Evolutionary conservation across 345 rosid genomes (phyloP).

Genomic region (Salix brachista): DNA sequence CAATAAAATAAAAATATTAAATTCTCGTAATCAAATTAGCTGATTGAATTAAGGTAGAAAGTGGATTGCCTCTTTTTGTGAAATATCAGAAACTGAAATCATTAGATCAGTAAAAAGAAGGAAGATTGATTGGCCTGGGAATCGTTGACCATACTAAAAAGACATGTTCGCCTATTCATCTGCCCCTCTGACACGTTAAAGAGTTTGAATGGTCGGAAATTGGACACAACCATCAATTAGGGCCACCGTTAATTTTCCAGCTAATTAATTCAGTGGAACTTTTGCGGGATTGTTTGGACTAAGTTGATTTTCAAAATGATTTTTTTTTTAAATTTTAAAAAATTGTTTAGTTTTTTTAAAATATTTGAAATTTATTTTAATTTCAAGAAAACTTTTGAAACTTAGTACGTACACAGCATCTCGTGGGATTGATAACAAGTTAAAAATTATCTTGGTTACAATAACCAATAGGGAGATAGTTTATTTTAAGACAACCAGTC

Average conservation of each 20-base stretch:
- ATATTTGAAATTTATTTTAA: too few species aligned
- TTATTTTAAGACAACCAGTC: background rate
- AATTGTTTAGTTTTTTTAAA: too few species aligned
- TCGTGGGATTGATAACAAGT: background rate
- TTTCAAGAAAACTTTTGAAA: too few species aligned
- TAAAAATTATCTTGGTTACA: background rate
- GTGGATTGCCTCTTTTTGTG: background rate
- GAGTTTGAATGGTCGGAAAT: background rate
- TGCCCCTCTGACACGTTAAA: background rate
- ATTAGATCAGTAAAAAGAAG: too few species aligned
- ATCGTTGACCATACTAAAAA: background rate
- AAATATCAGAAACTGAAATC: background rate
- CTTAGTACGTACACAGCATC: too few species aligned
- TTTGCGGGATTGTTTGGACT: too few species aligned
- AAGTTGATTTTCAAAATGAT: too few species aligned
- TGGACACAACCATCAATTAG: background rate
- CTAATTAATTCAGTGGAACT: background rate
- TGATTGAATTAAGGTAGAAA: background rate
- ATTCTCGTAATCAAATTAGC: background rate
- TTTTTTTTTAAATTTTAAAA: too few species aligned
- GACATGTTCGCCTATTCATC: background rate
- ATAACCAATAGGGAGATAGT: background rate
- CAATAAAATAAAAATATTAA: too few species aligned
- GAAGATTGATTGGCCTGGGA: background rate
- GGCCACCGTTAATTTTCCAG: too few species aligned